Evolutionary conservation across 441 rosid genomes (phyloP).

Genomic region (Flueggea neowawraea): DNA sequence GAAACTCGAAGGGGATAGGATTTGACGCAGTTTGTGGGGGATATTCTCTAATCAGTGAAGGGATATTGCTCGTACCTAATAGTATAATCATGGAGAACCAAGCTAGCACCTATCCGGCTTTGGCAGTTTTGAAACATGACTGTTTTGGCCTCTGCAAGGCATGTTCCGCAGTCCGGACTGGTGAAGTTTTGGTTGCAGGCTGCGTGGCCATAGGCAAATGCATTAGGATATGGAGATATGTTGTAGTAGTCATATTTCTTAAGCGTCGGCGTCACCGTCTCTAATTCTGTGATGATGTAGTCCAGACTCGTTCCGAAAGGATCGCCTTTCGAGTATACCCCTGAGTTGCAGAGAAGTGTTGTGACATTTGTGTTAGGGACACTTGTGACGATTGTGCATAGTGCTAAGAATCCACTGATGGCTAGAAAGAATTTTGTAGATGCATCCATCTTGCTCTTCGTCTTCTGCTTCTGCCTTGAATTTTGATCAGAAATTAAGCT

Average conservation of each 20-base stretch:
- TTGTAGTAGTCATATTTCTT: slow-evolving; percentile 34
- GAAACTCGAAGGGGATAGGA: too few relatives aligned
- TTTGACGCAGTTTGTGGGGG: background rate
- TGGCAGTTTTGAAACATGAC: slow-evolving; percentile 31
- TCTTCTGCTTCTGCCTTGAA: background rate
- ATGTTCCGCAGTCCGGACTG: slow-evolving; percentile 35
- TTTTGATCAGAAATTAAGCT: slow-evolving; percentile 3
- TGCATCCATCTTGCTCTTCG: slow-evolving; percentile 18
- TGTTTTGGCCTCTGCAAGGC: slow-evolving; percentile 45
- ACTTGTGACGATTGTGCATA: slow-evolving; percentile 12
- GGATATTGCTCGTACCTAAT: slow-evolving; percentile 71
- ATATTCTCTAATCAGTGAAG: slow-evolving; percentile 21
- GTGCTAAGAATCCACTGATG: slow-evolving; percentile 2
- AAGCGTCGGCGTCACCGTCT: slow-evolving; percentile 21
- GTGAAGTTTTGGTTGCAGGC: slow-evolving; percentile 35
- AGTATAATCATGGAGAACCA: slow-evolving; percentile 43
- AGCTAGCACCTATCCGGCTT: slow-evolving; percentile 47
- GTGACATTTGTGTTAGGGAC: slow-evolving; percentile 32
- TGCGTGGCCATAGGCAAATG: slow-evolving; percentile 54
- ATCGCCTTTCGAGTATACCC: slow-evolving; percentile 35
- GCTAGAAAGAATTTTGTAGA: slow-evolving; percentile 15
- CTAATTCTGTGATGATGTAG: slow-evolving; percentile 33
- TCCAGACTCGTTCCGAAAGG: slow-evolving; percentile 40
- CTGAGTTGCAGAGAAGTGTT: slow-evolving; percentile 41
- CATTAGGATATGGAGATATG: slow-evolving; percentile 59